Evolutionary conservation across 2,329 filamentous ascomycete species (phyloP).

Genomic region (Aureobasidium mangrovei): DNA sequence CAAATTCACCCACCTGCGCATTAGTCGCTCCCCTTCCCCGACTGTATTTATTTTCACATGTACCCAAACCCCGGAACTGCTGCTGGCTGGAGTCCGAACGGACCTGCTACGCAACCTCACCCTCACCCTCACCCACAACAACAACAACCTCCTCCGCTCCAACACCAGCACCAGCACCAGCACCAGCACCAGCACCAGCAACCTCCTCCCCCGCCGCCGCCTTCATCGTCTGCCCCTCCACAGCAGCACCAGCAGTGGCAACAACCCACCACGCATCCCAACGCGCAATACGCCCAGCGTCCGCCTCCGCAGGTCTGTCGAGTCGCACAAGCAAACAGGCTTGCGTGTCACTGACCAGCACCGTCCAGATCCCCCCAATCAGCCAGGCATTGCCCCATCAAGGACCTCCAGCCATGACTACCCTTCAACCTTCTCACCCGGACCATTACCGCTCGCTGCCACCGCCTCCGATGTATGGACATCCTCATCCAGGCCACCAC

Average conservation of each 20-base stretch:
- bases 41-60: constrained; percentile 14
- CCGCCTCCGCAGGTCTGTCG: constrained; percentile 21
- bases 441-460: constrained; percentile 39
- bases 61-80: constrained; percentile 19
- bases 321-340: constrained; percentile 1
- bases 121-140: constrained; percentile 18
- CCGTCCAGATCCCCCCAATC: constrained; percentile 27
- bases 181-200: constrained; percentile 9
- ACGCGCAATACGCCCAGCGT: constrained; percentile 26
- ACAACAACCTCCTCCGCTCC: constrained; percentile 4
- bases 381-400: constrained; percentile 24
- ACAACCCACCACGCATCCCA: constrained; percentile 26
- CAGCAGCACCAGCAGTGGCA: constrained; percentile 15
- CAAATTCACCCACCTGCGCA: constrained; percentile 9
- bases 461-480: constrained; percentile 37
- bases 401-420: constrained; percentile 36
- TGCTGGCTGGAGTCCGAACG: constrained; percentile 20
- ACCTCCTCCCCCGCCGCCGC: constrained; percentile 22
- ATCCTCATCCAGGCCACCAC: constrained; percentile 29
- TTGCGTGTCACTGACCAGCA: constrained; percentile 11
- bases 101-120: constrained; percentile 15
- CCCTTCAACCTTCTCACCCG: constrained; percentile 35
- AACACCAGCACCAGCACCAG: constrained; percentile 14
- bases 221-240: constrained; percentile 6
- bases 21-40: constrained; percentile 7